Base-by-base conservation (phyloP, 2,329 filamentous ascomycete genomes). In the Daldinia eschscholtzii region DNA sequence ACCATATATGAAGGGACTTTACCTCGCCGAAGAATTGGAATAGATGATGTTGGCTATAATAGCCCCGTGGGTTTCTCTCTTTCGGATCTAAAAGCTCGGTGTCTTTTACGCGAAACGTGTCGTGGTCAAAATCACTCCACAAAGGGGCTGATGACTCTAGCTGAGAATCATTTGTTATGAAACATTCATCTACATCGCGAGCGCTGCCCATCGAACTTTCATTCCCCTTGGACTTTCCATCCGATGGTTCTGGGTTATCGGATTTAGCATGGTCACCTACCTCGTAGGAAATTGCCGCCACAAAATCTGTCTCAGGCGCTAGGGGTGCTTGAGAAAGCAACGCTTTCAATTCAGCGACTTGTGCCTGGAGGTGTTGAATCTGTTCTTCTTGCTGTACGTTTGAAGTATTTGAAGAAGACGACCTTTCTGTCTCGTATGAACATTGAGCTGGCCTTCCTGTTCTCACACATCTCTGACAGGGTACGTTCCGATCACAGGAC, bases 21-120 rank as follows among this genome's bases (percentile, higher is more conserved):
- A 74, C 73, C 61, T 74, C 73, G 30, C n/a, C 30, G 42, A 75
- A 73, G 57, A 72, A 73, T n/a, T 41, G 68, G 56, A 73, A 74
- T 23, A 72, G 35, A 44, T 56, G 52, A 62, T 75, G 73, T 28
- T 64, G 70, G 28, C 64, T 57, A 37, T 72, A 73, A 61, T 71
- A 75, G 1, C 70, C 70, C 15, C 23, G 61, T 10, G 68, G 71
- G 44, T 59, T 61, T 64, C 74, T 66, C 6, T 48, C 46, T n/a
- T 12, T 68, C 33, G 70, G 74, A 64, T 73, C 67, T 6, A 46
- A 58, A 39, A 68, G 65, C 39, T 66, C 64, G 2, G n/a, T 42
- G 10, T 61, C 58, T 18, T 23, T 33, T 33, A 61, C 44, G 44
- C n/a, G 18, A 12, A 7, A 57, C 46, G 42, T 18, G 58, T 46